Evolutionary conservation across 1,139 yeast genomes (phyloP).

Genomic region (Sugiyamaella xylanicola): DNA sequence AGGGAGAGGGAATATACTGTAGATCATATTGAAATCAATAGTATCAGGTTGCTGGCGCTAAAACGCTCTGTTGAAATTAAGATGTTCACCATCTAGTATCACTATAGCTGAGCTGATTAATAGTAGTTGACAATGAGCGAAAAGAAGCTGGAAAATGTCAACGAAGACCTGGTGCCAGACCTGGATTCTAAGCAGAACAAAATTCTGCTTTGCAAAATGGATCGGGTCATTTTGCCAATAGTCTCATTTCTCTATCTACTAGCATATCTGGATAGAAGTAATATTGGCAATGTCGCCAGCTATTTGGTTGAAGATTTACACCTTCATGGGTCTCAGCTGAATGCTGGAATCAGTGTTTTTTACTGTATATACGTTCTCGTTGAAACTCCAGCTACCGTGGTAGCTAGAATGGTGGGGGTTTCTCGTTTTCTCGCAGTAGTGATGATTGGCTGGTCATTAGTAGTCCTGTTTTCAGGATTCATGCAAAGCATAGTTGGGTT

Average conservation of each 20-base stretch:
- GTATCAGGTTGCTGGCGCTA: background rate
- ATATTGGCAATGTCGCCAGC: constrained; percentile 50
- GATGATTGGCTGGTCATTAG: constrained; percentile 57
- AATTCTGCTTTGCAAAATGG: constrained; percentile 21
- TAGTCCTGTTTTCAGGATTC: constrained; percentile 62
- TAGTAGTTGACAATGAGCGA: background rate
- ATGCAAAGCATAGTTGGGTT: constrained; percentile 27
- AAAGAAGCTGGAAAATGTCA: background rate
- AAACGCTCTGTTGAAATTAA: no score
- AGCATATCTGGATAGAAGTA: constrained; percentile 60
- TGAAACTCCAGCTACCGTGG: constrained; percentile 55
- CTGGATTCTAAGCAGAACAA: constrained; percentile 12
- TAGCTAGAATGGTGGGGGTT: constrained; percentile 40
- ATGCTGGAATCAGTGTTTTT: constrained; percentile 56
- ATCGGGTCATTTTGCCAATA: constrained; percentile 23
- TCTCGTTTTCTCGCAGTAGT: constrained; percentile 52
- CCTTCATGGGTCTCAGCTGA: constrained; percentile 53
- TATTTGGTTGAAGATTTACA: constrained; percentile 47
- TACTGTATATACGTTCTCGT: constrained; percentile 58
- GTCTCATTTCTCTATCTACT: constrained; percentile 55
- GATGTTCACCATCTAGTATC: no score
- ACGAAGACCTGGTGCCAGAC: background rate
- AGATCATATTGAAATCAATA: background rate
- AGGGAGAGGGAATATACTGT: background rate
- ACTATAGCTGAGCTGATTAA: no score